Evolutionary conservation across 805 yeast species (phyloP).

Genomic region (Candida takata): DNA sequence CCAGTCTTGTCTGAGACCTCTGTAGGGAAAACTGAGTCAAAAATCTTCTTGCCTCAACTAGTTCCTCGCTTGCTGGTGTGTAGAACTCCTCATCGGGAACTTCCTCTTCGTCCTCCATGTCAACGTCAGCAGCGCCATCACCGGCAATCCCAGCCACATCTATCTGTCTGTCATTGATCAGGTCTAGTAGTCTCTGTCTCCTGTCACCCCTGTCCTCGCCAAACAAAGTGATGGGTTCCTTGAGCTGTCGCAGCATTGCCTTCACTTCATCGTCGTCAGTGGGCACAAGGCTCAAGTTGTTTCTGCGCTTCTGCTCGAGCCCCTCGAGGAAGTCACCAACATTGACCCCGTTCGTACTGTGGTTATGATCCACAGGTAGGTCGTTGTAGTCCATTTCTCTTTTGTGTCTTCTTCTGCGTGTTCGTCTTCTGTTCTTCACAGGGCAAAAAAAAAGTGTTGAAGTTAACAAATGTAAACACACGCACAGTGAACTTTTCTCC

Average conservation of each 20-base stretch:
- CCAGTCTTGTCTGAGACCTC: constrained; percentile 37
- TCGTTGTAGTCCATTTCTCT: constrained; percentile 15
- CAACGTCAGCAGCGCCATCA: constrained; percentile 15
- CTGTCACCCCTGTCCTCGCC: constrained; percentile 59
- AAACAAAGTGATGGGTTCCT: constrained; percentile 48
- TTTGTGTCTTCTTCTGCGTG: neutral
- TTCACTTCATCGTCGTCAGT: constrained; percentile 62
- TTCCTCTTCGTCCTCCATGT: constrained; percentile 27
- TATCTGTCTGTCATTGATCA: constrained; percentile 31
- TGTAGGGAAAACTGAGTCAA: constrained; percentile 48
- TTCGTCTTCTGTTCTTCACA: no score
- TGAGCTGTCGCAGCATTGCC: constrained; percentile 36
- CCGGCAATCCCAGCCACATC: constrained; percentile 11
- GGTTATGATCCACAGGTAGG: constrained; percentile 20
- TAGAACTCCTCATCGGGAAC: constrained; percentile 75
- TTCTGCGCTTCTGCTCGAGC: constrained; percentile 23
- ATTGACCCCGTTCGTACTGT: constrained; percentile 19
- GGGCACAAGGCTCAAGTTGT: constrained; percentile 38
- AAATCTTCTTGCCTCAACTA: constrained; percentile 43
- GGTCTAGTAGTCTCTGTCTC: constrained; percentile 48
- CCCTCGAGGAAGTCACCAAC: constrained; percentile 23
- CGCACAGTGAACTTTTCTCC: no score
- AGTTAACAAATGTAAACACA: no score
- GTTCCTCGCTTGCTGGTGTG: constrained; percentile 63
- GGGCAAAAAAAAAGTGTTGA: neutral